Percentiles rank a stretch among this genome's conserved stretches.
These are phyloP conservation scores for Mimosa bimucronata DNA, from an alignment of 306 rosid species.

Conservation along the genomic window DNA sequence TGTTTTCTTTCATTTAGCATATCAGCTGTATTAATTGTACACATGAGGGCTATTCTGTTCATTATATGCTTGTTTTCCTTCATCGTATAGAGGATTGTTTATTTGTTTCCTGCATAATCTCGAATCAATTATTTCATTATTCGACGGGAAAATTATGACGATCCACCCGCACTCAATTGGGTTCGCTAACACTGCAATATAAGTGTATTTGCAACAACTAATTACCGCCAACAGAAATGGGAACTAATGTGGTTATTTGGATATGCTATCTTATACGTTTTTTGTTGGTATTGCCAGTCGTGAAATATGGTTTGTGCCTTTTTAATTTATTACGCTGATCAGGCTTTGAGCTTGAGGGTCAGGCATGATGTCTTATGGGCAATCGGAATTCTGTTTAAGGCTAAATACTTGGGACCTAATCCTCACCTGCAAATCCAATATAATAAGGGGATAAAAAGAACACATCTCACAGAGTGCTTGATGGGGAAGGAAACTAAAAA, in stretches of 20 bases:
- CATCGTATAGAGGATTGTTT: background rate
- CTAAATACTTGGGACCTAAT: background rate
- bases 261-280: background rate
- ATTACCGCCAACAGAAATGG: background rate
- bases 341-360: background rate
- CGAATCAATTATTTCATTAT: background rate
- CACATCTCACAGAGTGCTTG: background rate
- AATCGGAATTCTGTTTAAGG: background rate
- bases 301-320: background rate
- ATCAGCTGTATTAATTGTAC: background rate
- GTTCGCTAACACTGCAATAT: background rate
- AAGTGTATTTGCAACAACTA: background rate
- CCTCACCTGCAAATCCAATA: background rate
- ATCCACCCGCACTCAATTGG: background rate
- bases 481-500: background rate
- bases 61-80: background rate
- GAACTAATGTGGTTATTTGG: background rate
- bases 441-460: background rate
- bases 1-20: background rate
- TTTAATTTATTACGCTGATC: background rate
- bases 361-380: background rate
- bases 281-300: background rate
- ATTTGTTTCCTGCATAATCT: background rate
- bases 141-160: background rate
- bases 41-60: conserved; percentile 8